Conservation (phyloP, 164 flowering plant species). For the Liriodendron chinense region DNA sequence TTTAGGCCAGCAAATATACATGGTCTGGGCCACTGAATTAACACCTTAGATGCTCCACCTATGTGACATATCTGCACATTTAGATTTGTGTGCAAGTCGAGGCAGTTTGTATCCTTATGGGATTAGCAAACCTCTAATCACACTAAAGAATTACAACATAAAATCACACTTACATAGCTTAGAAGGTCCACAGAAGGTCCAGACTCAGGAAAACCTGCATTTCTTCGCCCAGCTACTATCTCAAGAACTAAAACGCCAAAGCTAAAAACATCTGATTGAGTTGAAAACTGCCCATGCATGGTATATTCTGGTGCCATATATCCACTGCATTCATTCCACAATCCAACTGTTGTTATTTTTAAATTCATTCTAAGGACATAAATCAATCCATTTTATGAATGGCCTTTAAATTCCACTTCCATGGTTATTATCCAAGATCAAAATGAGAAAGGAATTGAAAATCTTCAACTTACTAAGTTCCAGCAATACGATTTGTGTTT, state of each 20-base stretch:
- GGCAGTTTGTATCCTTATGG: too few relatives aligned
- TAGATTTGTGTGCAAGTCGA: not conserved
- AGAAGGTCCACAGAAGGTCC: slow-evolving; percentile 16
- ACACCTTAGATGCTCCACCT: too few relatives aligned
- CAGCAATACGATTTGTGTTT: slow-evolving; percentile 25
- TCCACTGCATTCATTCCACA: slow-evolving; percentile 29
- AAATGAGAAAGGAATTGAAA: not conserved
- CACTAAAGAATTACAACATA: not conserved
- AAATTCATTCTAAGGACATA: not conserved
- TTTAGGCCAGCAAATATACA: too few relatives aligned
- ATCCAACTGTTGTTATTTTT: not conserved
- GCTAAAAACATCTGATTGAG: slow-evolving; percentile 46
- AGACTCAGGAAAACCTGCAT: slow-evolving; percentile 12
- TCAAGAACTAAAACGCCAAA: slow-evolving; percentile 47
- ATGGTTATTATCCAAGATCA: not conserved
- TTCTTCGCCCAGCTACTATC: slow-evolving; percentile 29
- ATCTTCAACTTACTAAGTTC: slow-evolving; percentile 36
- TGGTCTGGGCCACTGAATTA: too few relatives aligned
- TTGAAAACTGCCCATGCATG: slow-evolving; percentile 34
- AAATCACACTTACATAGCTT: slow-evolving; percentile 23
- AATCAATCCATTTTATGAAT: not conserved
- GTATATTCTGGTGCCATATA: slow-evolving; percentile 52
- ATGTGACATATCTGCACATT: too few relatives aligned
- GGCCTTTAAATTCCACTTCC: too few relatives aligned
- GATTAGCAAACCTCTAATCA: too few relatives aligned